Evolutionary conservation across 768 basidiomycete species (phyloP).

Genomic region (Asterophora parasitica): DNA sequence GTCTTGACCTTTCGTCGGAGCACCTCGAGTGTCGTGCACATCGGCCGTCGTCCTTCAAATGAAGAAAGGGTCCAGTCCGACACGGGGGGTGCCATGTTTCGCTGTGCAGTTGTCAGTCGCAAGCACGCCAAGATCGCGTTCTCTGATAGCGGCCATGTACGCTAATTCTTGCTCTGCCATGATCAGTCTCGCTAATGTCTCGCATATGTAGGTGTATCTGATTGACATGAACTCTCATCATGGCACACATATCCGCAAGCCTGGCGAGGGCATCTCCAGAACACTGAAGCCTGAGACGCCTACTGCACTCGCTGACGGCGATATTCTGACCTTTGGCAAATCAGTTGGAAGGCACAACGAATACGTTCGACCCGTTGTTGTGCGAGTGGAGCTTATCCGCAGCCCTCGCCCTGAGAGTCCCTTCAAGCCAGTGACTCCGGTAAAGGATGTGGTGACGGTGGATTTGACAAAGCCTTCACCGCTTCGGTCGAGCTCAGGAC

Average conservation of each 20-base stretch:
- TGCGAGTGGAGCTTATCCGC: constrained; percentile 52
- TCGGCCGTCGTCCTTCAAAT: constrained; percentile 63
- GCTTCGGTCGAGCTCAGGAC: constrained; percentile 40
- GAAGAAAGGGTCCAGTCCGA: constrained; percentile 34
- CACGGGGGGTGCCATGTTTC: constrained; percentile 53
- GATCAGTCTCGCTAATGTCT: constrained; percentile 15
- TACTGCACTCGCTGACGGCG: constrained; percentile 57
- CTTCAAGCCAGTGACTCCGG: constrained; percentile 24
- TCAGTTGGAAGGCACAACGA: constrained; percentile 59
- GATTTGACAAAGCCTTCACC: constrained; percentile 9
- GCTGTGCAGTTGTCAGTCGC: constrained; percentile 76
- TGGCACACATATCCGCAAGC: constrained; percentile 62
- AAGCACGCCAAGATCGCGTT: constrained; percentile 75
- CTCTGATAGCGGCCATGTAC: constrained; percentile 65
- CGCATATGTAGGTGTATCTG: constrained; percentile 51
- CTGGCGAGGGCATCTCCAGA: constrained; percentile 43
- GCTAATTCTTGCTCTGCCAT: constrained; percentile 16
- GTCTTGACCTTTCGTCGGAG: constrained; percentile 49
- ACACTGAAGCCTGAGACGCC: constrained; percentile 52
- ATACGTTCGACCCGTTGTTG: constrained; percentile 59
- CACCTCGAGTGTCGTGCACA: constrained; percentile 46
- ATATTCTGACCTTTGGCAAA: constrained; percentile 75
- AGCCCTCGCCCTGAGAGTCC: constrained; percentile 5
- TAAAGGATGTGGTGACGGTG: constrained; percentile 19
- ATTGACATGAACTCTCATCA: constrained; percentile 73